Evolutionary conservation across 257 asterid species (phyloP).

Genomic region (Nicotiana tabacum): DNA sequence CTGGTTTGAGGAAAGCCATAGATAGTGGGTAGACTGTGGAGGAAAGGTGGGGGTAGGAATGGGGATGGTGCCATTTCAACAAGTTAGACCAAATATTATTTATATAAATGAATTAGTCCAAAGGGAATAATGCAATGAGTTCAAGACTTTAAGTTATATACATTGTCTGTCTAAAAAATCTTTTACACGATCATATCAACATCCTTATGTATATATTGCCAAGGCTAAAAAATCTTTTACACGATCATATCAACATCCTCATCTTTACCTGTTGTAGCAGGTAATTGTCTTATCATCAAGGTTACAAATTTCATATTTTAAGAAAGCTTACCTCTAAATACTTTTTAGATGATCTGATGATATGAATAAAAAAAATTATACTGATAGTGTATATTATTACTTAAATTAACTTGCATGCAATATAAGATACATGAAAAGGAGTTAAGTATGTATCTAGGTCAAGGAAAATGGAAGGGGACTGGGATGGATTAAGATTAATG

Average conservation of each 20-base stretch:
- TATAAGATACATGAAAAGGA: neutral
- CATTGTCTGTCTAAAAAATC: too few species aligned
- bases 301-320: too few species aligned
- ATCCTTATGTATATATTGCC: too few species aligned
- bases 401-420: too few species aligned
- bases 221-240: too few species aligned
- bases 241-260: too few species aligned
- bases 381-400: too few species aligned
- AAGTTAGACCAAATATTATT: neutral
- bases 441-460: neutral
- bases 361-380: neutral
- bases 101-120: neutral
- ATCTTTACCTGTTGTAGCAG: too few species aligned
- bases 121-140: neutral
- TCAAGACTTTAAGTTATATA: too few species aligned
- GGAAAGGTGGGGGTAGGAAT: slow-evolving; percentile 8
- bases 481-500: slow-evolving; percentile 1
- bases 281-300: too few species aligned
- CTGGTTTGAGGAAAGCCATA: slow-evolving; percentile 1
- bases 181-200: too few species aligned
- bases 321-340: too few species aligned
- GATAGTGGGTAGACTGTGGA: slow-evolving; percentile 7
- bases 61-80: slow-evolving; percentile 6
- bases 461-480: slow-evolving; percentile 1
- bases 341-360: neutral